These are phyloP conservation scores for Pseudogymnoascus sp. DNA, from an alignment of 2,329 filamentous ascomycete species.

Conservation along the genomic window DNA sequence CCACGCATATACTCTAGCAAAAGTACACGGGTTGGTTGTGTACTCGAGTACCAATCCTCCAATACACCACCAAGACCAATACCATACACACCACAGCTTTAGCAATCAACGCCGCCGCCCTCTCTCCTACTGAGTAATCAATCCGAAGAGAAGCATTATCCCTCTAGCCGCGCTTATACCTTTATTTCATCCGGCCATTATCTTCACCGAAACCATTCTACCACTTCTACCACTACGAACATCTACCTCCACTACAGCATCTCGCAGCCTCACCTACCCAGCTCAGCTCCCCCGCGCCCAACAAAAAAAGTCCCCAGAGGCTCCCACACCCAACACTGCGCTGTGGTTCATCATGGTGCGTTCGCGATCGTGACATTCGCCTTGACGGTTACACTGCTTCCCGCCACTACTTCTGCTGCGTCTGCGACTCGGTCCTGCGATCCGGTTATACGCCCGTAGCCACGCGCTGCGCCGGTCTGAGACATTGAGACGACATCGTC, in stretches of 20 bases:
- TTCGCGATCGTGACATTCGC: conserved; percentile 4
- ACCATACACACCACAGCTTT: not conserved
- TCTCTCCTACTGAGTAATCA: not conserved
- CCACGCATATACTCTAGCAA: not conserved
- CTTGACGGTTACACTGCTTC: not conserved
- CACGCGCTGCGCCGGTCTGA: not conserved
- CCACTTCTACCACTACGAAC: not conserved
- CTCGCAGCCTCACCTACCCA: not conserved
- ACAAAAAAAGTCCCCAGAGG: not conserved
- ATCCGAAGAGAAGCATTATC: not conserved
- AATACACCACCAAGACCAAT: too few species aligned
- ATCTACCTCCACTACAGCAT: not conserved
- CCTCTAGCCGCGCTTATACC: not conserved
- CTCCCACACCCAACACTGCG: not conserved
- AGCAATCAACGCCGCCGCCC: not conserved
- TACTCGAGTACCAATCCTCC: too few species aligned
- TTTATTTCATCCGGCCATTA: not conserved
- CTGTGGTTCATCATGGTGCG: conserved; percentile 3
- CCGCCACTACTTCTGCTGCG: not conserved
- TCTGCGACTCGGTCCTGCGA: not conserved
- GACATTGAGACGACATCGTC: not conserved
- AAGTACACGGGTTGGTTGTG: not conserved
- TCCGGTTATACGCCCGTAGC: not conserved
- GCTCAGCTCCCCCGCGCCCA: not conserved
- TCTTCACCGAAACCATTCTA: not conserved